These are phyloP conservation scores for Solanum ahanhuiri DNA, from an alignment of 257 asterid genomes.

Conservation along the genomic window DNA sequence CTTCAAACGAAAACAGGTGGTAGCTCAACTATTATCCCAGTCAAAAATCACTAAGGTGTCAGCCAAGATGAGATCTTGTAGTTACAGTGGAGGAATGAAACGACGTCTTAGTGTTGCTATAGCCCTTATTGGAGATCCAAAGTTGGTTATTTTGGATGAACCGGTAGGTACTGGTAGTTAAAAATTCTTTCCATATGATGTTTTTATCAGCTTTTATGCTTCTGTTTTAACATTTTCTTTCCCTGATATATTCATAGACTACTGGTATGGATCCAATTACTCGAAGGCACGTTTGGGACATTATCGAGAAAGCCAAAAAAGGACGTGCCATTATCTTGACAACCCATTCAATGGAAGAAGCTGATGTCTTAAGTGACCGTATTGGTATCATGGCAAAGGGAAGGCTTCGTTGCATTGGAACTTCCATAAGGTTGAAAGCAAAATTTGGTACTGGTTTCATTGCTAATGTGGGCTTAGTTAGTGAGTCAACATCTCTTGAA, in stretches of 20 bases:
- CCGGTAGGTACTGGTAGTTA: conserved; percentile 42
- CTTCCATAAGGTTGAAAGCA: conserved; percentile 85
- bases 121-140: conserved; percentile 86
- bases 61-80: conserved; percentile 61
- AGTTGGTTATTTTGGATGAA: conserved; percentile 73
- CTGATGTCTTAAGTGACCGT: conserved; percentile 81
- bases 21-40: conserved; percentile 48
- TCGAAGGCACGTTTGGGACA: conserved; percentile 91
- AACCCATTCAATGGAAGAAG: conserved; percentile 98
- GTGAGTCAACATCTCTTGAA: conserved; percentile 19
- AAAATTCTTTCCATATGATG: background rate
- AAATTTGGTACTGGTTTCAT: conserved; percentile 83
- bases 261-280: conserved; percentile 97
- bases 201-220: background rate
- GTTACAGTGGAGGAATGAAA: conserved; percentile 95
- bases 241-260: conserved; percentile 31
- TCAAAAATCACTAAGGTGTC: conserved; percentile 64
- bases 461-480: conserved; percentile 65
- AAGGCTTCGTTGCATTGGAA: conserved; percentile 92
- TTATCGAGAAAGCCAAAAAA: conserved; percentile 72
- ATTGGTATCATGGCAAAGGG: conserved; percentile 97
- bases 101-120: conserved; percentile 91
- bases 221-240: background rate
- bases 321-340: conserved; percentile 87
- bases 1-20: conserved; percentile 35